Conservation (phyloP, 352 stramenopile genomes). For the Phytopythium mirpurense region DNA sequence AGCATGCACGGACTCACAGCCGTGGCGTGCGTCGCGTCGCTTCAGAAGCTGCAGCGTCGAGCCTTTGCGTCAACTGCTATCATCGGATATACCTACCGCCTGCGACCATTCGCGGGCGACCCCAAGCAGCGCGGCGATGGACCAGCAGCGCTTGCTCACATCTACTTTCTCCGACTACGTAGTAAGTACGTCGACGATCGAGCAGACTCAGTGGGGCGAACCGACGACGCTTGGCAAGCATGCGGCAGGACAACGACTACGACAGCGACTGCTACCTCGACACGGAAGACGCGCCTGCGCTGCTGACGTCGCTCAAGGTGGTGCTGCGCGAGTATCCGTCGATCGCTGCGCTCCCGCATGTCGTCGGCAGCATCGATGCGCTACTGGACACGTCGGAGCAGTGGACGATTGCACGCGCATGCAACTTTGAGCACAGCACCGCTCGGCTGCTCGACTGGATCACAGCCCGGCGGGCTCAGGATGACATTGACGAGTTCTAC, state of each 20-base stretch:
- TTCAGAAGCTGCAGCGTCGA: constrained; percentile 1
- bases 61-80: constrained; percentile 5
- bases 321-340: constrained; percentile 16
- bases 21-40: neutral
- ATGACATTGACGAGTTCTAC: constrained; percentile 26
- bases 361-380: constrained; percentile 18
- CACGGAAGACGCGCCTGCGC: constrained; percentile 10
- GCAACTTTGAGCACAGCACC: constrained; percentile 10
- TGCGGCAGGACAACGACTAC: neutral
- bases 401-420: constrained; percentile 23
- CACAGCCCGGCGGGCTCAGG: neutral
- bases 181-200: neutral
- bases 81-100: too few species aligned
- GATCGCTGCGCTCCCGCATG: constrained; percentile 17
- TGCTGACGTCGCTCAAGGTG: constrained; percentile 17
- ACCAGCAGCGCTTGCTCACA: neutral
- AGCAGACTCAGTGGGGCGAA: neutral
- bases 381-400: constrained; percentile 22
- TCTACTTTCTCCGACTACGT: constrained; percentile 2
- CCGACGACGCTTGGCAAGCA: neutral
- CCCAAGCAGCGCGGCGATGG: neutral
- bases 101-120: constrained; percentile 2
- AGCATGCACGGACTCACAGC: neutral
- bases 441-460: constrained; percentile 2
- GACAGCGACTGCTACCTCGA: neutral